Evolutionary conservation across 345 rosid genomes (phyloP).

Genomic region (Pistacia atlantica): DNA sequence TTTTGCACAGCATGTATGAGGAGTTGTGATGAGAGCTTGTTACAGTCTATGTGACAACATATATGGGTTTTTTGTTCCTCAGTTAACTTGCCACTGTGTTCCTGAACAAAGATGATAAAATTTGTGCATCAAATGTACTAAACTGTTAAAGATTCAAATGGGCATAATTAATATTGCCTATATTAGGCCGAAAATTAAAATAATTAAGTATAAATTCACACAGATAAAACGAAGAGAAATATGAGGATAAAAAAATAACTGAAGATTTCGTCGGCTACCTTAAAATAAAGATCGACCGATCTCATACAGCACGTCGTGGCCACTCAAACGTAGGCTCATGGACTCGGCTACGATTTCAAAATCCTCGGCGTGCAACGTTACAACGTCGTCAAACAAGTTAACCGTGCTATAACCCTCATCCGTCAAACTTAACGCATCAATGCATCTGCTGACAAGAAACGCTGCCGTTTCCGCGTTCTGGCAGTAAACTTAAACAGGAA

Average conservation of each 20-base stretch:
- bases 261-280: constrained; percentile 40
- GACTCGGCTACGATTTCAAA: constrained; percentile 56
- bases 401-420: constrained; percentile 42
- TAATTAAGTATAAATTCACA: no score
- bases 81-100: constrained; percentile 48
- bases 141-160: no score
- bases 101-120: constrained; percentile 31
- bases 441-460: constrained; percentile 54
- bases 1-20: constrained; percentile 82
- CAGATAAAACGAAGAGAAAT: neutral
- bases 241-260: no score
- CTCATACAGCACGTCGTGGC: constrained; percentile 70
- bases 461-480: constrained; percentile 53
- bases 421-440: constrained; percentile 43
- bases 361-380: constrained; percentile 43
- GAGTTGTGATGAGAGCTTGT: constrained; percentile 63
- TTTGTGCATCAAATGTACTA: no score
- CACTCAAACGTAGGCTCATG: constrained; percentile 45
- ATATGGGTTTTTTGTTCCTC: constrained; percentile 66
- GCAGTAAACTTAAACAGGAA: constrained; percentile 59
- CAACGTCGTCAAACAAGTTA: constrained; percentile 48
- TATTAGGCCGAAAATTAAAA: no score
- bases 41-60: constrained; percentile 71
- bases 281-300: constrained; percentile 67
- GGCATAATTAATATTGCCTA: no score